These are phyloP conservation scores for Globisporangium abappressorium DNA, from an alignment of 352 stramenopile genomes.

Conservation along the genomic window DNA sequence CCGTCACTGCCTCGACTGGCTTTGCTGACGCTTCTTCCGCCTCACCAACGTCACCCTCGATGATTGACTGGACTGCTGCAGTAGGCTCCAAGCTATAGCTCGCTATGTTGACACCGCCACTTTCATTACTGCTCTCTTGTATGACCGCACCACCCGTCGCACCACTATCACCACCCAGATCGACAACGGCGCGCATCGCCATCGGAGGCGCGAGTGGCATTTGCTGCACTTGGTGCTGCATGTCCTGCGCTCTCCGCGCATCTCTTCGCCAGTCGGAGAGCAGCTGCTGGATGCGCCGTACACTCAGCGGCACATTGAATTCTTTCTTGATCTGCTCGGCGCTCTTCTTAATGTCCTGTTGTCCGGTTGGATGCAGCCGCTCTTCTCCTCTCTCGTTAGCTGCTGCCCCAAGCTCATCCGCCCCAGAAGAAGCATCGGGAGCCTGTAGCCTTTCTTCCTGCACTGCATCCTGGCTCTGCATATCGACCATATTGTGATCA, in stretches of 20 bases:
- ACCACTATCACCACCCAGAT: neutral
- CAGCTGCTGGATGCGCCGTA: slow-evolving; percentile 53
- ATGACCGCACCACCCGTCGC: neutral
- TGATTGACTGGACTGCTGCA: neutral
- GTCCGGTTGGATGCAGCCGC: neutral
- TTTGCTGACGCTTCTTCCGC: neutral
- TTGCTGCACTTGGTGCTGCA: slow-evolving; percentile 6
- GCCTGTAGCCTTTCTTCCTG: neutral
- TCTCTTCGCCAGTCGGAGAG: slow-evolving; percentile 45
- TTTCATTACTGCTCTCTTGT: neutral
- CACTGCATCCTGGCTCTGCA: neutral
- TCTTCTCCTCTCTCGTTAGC: neutral
- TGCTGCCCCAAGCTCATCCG: neutral
- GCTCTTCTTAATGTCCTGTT: slow-evolving; percentile 29
- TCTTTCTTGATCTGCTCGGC: slow-evolving; percentile 45
- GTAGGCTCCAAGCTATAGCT: neutral
- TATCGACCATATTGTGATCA: too few relatives aligned
- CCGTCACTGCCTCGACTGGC: neutral
- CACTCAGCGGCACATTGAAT: slow-evolving; percentile 49
- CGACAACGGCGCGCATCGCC: neutral
- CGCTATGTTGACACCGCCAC: too few relatives aligned
- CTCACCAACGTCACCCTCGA: neutral
- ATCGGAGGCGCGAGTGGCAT: neutral
- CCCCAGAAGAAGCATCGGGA: neutral
- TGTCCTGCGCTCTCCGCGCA: slow-evolving; percentile 33